Evolutionary conservation across 768 basidiomycete species (phyloP).

Genomic region (Rhizopogon sp.): DNA sequence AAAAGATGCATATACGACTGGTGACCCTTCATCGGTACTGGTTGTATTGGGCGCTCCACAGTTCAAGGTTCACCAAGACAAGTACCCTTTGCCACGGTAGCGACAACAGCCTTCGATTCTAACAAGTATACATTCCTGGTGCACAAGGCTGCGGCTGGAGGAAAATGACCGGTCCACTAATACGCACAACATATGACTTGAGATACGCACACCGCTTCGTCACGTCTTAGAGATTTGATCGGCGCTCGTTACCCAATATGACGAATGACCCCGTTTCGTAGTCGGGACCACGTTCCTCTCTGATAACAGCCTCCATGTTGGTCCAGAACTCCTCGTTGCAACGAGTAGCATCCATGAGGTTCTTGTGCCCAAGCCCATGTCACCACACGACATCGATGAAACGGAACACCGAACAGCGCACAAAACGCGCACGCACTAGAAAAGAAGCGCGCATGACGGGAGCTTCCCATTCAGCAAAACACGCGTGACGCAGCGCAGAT

Average conservation of each 20-base stretch:
- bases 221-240: conserved; percentile 46
- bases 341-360: conserved; percentile 50
- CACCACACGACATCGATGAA: conserved; percentile 81
- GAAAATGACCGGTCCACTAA: conserved; percentile 72
- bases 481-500: too few species aligned
- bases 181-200: conserved; percentile 65
- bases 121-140: too few species aligned
- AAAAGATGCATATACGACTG: too few species aligned
- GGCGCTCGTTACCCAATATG: conserved; percentile 26
- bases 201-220: conserved; percentile 63
- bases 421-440: too few species aligned
- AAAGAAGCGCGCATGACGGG: too few species aligned
- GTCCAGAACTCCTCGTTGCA: conserved; percentile 65
- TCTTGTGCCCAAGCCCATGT: conserved; percentile 69
- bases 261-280: conserved; percentile 50
- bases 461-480: too few species aligned
- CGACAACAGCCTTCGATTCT: too few species aligned
- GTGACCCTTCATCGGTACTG: too few species aligned
- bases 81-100: too few species aligned
- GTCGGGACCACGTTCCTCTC: conserved; percentile 66
- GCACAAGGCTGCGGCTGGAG: conserved; percentile 40
- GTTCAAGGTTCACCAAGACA: too few species aligned
- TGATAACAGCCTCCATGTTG: conserved; percentile 55
- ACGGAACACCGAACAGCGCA: conserved; percentile 46
- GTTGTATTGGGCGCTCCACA: too few species aligned